These are phyloP conservation scores for Scutellaria barbata DNA, from an alignment of 257 asterid species.

Conservation along the genomic window DNA sequence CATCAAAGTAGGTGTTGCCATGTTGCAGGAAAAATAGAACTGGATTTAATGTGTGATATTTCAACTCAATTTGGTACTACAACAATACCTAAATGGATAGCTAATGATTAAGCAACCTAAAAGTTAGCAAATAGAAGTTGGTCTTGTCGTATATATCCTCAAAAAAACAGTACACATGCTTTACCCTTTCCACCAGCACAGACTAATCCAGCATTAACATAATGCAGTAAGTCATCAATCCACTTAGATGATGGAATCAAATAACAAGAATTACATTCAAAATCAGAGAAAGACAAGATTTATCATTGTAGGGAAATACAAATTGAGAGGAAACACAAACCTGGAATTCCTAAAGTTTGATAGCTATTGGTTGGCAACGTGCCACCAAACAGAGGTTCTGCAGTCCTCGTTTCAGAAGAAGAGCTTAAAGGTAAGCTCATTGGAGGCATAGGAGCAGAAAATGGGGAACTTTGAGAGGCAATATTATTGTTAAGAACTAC, in stretches of 20 bases:
- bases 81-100: constrained; percentile 9
- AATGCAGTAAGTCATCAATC: background rate
- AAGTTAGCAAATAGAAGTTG: background rate
- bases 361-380: constrained; percentile 27
- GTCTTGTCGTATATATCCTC: background rate
- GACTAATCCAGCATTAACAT: constrained; percentile 3
- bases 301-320: constrained; percentile 22
- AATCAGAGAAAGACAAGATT: background rate
- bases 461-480: constrained; percentile 56
- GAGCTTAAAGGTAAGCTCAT: constrained; percentile 42
- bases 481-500: constrained; percentile 57
- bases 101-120: background rate
- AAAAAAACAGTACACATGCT: background rate
- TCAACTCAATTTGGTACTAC: background rate
- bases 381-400: constrained; percentile 25
- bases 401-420: constrained; percentile 26
- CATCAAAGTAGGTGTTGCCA: background rate
- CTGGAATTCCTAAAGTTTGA: constrained; percentile 49
- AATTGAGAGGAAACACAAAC: constrained; percentile 37
- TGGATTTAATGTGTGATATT: background rate
- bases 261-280: constrained; percentile 14
- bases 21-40: background rate
- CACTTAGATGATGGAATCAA: constrained; percentile 13
- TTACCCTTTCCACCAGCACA: background rate
- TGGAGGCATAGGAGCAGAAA: constrained; percentile 54